These are phyloP conservation scores for Breviolum minutum DNA, from an alignment of 73 alveolate genomes.

Conservation along the genomic window DNA sequence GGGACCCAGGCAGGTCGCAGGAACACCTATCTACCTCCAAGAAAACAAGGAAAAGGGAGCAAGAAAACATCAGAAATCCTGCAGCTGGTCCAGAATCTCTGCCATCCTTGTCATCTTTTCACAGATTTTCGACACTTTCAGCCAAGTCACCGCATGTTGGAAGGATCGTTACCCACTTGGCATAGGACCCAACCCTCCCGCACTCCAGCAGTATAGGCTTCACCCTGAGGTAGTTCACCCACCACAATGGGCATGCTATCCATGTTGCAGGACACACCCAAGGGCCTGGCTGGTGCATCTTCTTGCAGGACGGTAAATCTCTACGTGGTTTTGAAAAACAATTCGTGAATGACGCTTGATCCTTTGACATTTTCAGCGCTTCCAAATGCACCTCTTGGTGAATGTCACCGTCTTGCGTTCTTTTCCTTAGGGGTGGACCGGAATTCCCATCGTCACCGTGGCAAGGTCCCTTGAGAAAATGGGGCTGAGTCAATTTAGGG, in stretches of 20 bases:
- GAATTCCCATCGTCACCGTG: neutral
- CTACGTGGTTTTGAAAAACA: neutral
- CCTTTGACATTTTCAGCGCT: neutral
- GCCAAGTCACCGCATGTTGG: conserved; percentile 61
- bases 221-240: conserved; percentile 64
- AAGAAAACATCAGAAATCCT: neutral
- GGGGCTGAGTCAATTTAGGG: neutral
- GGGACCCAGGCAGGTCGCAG: neutral
- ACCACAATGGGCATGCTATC: conserved; percentile 90
- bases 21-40: neutral
- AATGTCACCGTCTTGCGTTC: conserved; percentile 75
- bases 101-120: too few species aligned
- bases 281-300: neutral
- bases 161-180: conserved; percentile 79
- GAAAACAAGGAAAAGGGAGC: too few species aligned
- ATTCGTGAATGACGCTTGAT: neutral
- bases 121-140: too few species aligned
- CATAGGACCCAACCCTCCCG: conserved; percentile 82
- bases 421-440: neutral
- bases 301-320: neutral
- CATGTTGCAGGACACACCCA: conserved; percentile 89
- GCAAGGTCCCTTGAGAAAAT: neutral
- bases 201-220: conserved; percentile 52
- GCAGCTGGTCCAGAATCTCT: neutral
- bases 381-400: conserved; percentile 24